Evolutionary conservation across 805 yeast species (phyloP), one percentile per base, ranked within the genome.

Genomic region (Saccharomyces jurei): DNA sequence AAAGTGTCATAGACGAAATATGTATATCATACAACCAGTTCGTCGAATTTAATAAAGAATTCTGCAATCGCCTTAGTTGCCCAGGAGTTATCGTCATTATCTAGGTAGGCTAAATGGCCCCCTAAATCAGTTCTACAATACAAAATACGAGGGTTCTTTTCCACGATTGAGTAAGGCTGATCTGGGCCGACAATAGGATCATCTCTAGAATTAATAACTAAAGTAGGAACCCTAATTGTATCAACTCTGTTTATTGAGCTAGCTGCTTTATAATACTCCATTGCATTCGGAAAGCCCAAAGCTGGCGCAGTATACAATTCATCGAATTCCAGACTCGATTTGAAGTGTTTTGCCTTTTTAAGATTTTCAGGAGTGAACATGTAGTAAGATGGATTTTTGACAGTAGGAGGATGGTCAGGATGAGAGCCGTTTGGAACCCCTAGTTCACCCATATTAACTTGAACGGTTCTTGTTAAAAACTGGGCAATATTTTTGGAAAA

Each of bases 91-190:
- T 78, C 75, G 51, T 77, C 69, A 2, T 64, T 59, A 55, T 77
- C 73, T 28, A 79, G 61, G 54, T 72, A 80, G 0, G 79, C 86
- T 63, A 85, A 75, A 66, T 86, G 94, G 13, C 91, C 91, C 58
- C 94, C 94, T n/a, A 82, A 63, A 53, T 83, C 81, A 1, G 88
- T 78, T 50, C 81, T 78, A 5, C 81, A 71, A 69, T 83, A 69
- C 46, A 79, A 72, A 31, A 83, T 68, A 63, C 78, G 83, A 14
- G 89, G 89, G 55, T 85, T 84, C 30, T 73, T 68, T 46, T 67
- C 58, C 11, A 80, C 74, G 52, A 82, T 87, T 4, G 63, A 50
- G 22, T 57, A 56, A 13, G 91, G 89, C 5, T 72, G 65, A 46
- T 77, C 72, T 21, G 77, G 71, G n/a, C 79, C 77, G 49, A 82